These are phyloP conservation scores for Colletotrichum scovillei DNA, from an alignment of 2,329 filamentous ascomycete species.

Conservation along the genomic window DNA sequence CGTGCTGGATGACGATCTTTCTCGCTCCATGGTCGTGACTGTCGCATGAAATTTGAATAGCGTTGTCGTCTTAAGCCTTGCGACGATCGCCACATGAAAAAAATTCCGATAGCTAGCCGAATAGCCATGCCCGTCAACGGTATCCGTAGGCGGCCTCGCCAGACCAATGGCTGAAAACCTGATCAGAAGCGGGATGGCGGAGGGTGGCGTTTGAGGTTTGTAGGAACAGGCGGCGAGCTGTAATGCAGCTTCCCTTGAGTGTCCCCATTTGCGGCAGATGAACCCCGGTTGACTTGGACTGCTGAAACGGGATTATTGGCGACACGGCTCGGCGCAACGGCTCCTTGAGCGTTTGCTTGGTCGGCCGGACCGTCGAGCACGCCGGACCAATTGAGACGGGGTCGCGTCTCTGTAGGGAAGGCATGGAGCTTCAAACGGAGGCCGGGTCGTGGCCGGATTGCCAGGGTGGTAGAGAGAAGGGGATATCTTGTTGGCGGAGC, in stretches of 20 bases:
- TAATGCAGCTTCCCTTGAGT: background rate
- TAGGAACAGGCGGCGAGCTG: slow-evolving; percentile 16
- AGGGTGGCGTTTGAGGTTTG: slow-evolving; percentile 22
- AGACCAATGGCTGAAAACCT: background rate
- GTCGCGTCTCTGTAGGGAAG: slow-evolving; percentile 10
- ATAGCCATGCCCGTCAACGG: background rate
- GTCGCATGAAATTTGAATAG: background rate
- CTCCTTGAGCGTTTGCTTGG: background rate
- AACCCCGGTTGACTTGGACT: background rate
- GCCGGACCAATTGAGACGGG: slow-evolving; percentile 3
- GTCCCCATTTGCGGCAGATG: slow-evolving; percentile 11
- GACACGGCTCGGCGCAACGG: slow-evolving; percentile 16
- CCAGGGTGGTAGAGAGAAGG: background rate
- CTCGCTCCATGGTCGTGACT: background rate
- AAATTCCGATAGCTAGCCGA: background rate
- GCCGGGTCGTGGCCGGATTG: slow-evolving; percentile 3
- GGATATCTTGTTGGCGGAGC: background rate
- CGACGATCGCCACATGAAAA: background rate
- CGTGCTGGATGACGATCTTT: background rate
- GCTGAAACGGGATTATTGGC: slow-evolving; percentile 24
- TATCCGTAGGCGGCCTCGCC: background rate
- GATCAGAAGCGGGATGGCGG: slow-evolving; percentile 9
- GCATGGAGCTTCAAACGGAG: slow-evolving; percentile 6
- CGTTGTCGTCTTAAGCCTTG: background rate
- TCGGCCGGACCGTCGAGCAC: background rate